These are phyloP conservation scores for Dendrocalamus latiflorus DNA, from an alignment of 202 grass and related monocot genomes.

Conservation along the genomic window DNA sequence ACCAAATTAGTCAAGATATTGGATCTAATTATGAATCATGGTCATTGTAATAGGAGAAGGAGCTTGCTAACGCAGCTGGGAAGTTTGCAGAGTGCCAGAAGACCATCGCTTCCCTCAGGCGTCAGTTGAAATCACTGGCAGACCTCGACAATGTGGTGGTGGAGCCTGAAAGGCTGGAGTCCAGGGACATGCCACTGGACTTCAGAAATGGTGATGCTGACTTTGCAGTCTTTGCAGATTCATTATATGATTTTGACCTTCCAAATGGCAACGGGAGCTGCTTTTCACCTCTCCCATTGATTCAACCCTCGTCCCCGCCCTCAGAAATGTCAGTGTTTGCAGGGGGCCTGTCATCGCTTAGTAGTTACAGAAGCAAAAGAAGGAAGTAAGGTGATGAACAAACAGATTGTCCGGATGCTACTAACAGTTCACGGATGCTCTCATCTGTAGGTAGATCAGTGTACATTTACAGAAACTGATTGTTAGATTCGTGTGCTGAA, in stretches of 20 bases:
- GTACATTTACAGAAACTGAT: conserved; percentile 48
- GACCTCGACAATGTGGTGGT: conserved; percentile 44
- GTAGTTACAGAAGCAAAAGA: conserved; percentile 44
- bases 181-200: conserved; percentile 35
- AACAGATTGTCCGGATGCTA: neutral
- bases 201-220: conserved; percentile 32
- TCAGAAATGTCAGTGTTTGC: conserved; percentile 57
- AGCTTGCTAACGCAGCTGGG: conserved; percentile 54
- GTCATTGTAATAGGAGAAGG: conserved; percentile 68
- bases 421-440: conserved; percentile 29
- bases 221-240: conserved; percentile 31
- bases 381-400: conserved; percentile 34
- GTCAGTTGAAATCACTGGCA: conserved; percentile 69
- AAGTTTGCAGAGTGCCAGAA: conserved; percentile 89
- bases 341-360: conserved; percentile 48
- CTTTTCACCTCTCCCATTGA: conserved; percentile 41
- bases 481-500: conserved; percentile 35
- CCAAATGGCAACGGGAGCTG: conserved; percentile 18
- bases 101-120: conserved; percentile 78
- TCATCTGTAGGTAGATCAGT: conserved; percentile 32
- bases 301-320: conserved; percentile 36
- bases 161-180: conserved; percentile 40
- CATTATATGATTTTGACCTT: conserved; percentile 47
- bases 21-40: neutral
- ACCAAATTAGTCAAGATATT: neutral